Base-by-base conservation (phyloP, 352 stramenopile species). In the Phytophthora pinifolia region DNA sequence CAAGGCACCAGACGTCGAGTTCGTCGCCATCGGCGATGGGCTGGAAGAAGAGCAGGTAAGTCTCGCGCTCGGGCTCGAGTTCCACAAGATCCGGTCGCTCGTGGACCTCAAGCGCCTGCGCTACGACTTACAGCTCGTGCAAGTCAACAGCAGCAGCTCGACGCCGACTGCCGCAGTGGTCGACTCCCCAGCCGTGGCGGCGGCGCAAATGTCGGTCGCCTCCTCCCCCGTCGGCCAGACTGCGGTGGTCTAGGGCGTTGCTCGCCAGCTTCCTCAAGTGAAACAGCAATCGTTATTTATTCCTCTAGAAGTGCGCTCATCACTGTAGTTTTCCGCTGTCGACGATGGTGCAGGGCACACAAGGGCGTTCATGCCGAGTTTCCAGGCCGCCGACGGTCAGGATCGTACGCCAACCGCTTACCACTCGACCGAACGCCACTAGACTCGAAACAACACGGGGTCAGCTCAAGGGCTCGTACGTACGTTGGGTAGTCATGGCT, bases 31-130 rank as follows among this genome's bases (percentile, higher is more conserved):
- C 37, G 83, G 83, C 12, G 83, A 92, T 54, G 83, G 83, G 4
- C 63, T 79, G 13, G 83, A 93, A 52, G 83, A 93, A 62, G 79
- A 93, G 61, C 73, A 86, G 27, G 81, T 88, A 43, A 92, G 81
- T 30, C 68, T 67, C 9, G 68, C 64, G 13, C 72, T 89, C 9
- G 83, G 78, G 43, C 76, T 93, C 22, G 56, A 74, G 45, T 93
- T 93, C 50, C 70, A 83, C 74, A 86, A 87, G 63, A 84, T 92
- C 48, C 62, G 72, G 9, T 84, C 72, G 27, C 67, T 92, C 35
- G 65, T 80, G 18, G 77, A 92, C 39, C 65, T 89, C 37, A 73
- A 76, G 34, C 60, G 72, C 20, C 66, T 92, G 46, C 77, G 76
- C 18, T 82, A 77, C 53, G 74, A 86, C 35, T 53, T 88, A 12